Evolutionary conservation across 164 flowering plant species (phyloP), one percentile per base, ranked within the genome.

Genomic region (Cinnamomum micranthum): DNA sequence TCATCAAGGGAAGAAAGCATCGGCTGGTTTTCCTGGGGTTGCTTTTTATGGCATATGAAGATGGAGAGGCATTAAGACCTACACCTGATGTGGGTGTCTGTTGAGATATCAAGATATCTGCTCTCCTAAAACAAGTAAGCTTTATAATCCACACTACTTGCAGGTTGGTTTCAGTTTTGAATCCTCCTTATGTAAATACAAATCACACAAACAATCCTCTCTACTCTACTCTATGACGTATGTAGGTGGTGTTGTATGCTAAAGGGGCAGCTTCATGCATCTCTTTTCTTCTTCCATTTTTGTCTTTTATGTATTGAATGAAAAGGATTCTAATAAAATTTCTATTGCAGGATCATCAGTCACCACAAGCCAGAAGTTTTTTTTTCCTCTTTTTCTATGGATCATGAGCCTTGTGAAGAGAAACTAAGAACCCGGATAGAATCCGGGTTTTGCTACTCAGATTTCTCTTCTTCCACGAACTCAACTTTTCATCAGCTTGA

Each of bases 371-470:
- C 0, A 41, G 47, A 41, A 41, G 47, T 41, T 41, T 41, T 7
- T 7, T 41, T 41, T 7, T 41, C 47, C 47, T 41, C 47, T 9
- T 41, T 41, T 41, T 41, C 67, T 20, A 83, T 79, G 82, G 87
- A 85, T 47, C 22, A 76, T 69, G 83, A 82, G 52, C 50, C 65
- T 35, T 65, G 71, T 50, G 83, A 80, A 69, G 84, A 80, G 58
- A 87, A 84, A 65, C 50, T 79, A 35, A 83, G 77, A 74, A 69
- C 58, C 75, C 79, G 78, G 78, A 80, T 74, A 1, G 71, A 81
- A 33, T 70, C 85, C 6, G 83, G 81, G 31, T 86, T 84, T 65
- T 77, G 81, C 69, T 86, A 85, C 83, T 71, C 87, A 2, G 87
- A 81, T 67, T 73, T 81, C 68, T 82, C 86, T 50, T 74, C 87